Evolutionary conservation across 345 rosid genomes (phyloP), one percentile per base, ranked within the genome.

Genomic region (Camelina laxa): DNA sequence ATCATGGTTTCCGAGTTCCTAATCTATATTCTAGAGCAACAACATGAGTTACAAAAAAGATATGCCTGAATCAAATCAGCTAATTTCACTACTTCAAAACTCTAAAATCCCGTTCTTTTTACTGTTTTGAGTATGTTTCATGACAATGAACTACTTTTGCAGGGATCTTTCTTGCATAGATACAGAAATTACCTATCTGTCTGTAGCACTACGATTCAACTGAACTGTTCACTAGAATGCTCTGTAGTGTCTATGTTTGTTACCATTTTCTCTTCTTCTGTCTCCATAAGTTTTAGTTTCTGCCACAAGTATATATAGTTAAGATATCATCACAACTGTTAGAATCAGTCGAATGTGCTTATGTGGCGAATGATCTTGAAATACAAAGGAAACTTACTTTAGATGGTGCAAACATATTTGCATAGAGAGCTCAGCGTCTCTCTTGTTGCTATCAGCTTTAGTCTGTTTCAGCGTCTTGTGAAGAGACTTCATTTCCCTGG

Each of bases 401-500:
- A n/a, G 41, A 57, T 31, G 4, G 61, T 30, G 22, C 41, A 33
- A 57, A 9, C 42, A 33, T 57, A 8, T 57, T 31, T 6, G 14
- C 41, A 31, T 57, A 57, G 3, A 57, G 3, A 57, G 21, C 61
- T 31, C n/a, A n/a, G 62, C 22, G 6, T 57, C 62, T 57, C 9
- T 57, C 4, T 33, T 9, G 8, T 31, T 31, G 6, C 60, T 8
- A 19, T 56, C 13, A 56, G 60, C 60, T 56, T 30, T 56, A 30
- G 21, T 8, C 3, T 7, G 39, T 1, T 30, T 30, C 5, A 56
- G 7, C 10, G 13, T 15, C 2, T 16, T 56, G 39, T 56, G 8
- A 56, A 56, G 39, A 1, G 60, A 56, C 20, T 56, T 56, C 60
- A 56, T 39, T 56, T 56, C 39, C 39, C 60, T 56, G 60, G 13